Base-by-base conservation (phyloP, 352 stramenopile genomes). In the Globisporangium nunn region DNA sequence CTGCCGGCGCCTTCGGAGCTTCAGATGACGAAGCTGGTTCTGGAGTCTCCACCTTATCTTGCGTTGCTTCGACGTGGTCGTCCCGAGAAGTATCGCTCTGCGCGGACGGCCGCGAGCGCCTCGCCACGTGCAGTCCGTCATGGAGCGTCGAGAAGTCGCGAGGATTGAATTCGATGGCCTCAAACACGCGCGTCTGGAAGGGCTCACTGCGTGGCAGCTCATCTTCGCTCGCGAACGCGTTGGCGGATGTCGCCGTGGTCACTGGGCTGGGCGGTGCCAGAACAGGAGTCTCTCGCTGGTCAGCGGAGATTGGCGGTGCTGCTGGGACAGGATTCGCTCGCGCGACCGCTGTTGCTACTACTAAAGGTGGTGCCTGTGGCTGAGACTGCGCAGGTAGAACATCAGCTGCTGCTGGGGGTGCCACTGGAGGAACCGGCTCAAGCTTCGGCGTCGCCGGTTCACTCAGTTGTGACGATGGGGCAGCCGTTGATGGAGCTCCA, bases 141-240 rank as follows among this genome's bases (percentile, higher is more conserved):
- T 65, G 62, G 3, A 61, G 56, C 3, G 68, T 83, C 30, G 58
- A 29, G 35, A 86, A 88, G 54, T 88, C 78, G 15, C 56, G 53
- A 10, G 37, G 50, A 43, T 70, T 54, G 49, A 83, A 85, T 7
- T 66, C 59, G 6, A 85, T 52, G 6, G 58, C 49, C 3, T 77
- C 60, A 29, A 88, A 81, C 6, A 68, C 28, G 29, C 78, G 65
- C 4, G 75, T 75, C 59, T 70, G 65, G 37, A 75, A 78, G 31
- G 62, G 49, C 10, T 33, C 17, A 2, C 33, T 52, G 33, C 28
- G 23, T 0, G 30, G 31, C 3, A 52, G 40, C 5, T 43, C 39
- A 5, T 44, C 52, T 15, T 68, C 66, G 18, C 62, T 53, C 6
- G 35, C 41, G 17, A 55, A 46, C 14, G 1, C 35, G 8, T 41